Percentiles rank a stretch among this genome's conserved stretches.
These are phyloP conservation scores for Diaporthe australafricana DNA, from an alignment of 2,329 filamentous ascomycete species.

Conservation along the genomic window DNA sequence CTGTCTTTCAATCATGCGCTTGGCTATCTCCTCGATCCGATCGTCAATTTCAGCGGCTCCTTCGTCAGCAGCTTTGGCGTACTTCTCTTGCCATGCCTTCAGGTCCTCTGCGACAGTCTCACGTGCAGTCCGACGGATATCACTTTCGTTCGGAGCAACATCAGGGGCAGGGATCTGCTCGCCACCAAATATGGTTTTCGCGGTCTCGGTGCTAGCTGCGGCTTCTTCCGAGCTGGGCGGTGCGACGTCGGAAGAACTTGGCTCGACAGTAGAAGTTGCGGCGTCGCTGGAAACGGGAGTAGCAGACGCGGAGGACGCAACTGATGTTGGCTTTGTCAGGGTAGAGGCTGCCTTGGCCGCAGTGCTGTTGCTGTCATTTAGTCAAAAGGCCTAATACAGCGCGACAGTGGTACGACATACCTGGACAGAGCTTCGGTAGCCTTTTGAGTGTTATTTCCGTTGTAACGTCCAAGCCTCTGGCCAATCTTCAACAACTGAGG, in stretches of 20 bases:
- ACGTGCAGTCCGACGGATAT: slow-evolving; percentile 68
- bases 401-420: slow-evolving; percentile 15
- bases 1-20: slow-evolving; percentile 69
- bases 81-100: slow-evolving; percentile 87
- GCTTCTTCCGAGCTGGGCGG: slow-evolving; percentile 41
- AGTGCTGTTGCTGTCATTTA: slow-evolving; percentile 38
- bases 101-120: slow-evolving; percentile 83
- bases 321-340: slow-evolving; percentile 50
- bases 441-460: slow-evolving; percentile 54
- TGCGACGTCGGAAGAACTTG: slow-evolving; percentile 37
- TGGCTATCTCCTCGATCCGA: slow-evolving; percentile 69
- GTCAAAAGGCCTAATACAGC: background rate
- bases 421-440: slow-evolving; percentile 47
- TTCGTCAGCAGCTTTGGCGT: slow-evolving; percentile 85
- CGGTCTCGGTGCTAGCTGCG: slow-evolving; percentile 37
- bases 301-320: slow-evolving; percentile 40
- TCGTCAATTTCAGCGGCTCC: slow-evolving; percentile 80
- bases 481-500: slow-evolving; percentile 94
- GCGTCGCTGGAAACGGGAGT: slow-evolving; percentile 40
- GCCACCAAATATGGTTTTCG: slow-evolving; percentile 40
- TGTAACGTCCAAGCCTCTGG: slow-evolving; percentile 85
- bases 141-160: slow-evolving; percentile 60
- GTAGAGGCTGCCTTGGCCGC: slow-evolving; percentile 48
- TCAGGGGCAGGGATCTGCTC: slow-evolving; percentile 56
- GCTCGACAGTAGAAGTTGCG: slow-evolving; percentile 34